Percentiles rank a stretch among this genome's conserved stretches.
Conservation (phyloP, 208 protist species). For the Leptomonas seymouri region DNA sequence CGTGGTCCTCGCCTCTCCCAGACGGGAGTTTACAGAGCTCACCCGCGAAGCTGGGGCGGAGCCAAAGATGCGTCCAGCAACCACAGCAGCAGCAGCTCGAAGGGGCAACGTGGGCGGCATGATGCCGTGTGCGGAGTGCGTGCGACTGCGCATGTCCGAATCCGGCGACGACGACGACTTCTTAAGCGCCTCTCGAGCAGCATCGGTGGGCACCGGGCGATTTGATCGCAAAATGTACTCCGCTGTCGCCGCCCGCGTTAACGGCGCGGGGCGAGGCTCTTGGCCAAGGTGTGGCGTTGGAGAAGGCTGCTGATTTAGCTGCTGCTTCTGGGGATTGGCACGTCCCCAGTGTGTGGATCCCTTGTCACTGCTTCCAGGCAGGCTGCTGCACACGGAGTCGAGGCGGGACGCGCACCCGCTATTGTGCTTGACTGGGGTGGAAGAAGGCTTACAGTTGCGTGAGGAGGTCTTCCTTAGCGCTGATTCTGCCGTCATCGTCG, state of each 20-base stretch:
- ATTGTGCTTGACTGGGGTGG: not conserved
- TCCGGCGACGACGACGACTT: constrained; percentile 13
- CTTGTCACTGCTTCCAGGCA: constrained; percentile 18
- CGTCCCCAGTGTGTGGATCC: constrained; percentile 7
- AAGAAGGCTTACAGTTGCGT: not conserved
- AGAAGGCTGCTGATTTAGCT: constrained; percentile 12
- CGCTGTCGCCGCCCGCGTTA: constrained; percentile 6
- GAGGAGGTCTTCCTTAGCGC: not conserved
- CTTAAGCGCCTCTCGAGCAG: not conserved
- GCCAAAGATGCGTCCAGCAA: constrained; percentile 8
- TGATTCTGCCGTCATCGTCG: not conserved
- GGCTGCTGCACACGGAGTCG: constrained; percentile 23
- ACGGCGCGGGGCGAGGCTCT: not conserved
- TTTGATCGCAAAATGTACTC: constrained; percentile 7
- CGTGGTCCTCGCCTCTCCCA: constrained; percentile 9
- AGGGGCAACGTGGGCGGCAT: constrained; percentile 2
- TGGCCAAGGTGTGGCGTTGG: constrained; percentile 10
- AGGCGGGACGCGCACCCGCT: constrained; percentile 11
- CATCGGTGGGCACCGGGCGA: not conserved
- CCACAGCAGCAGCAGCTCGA: not conserved
- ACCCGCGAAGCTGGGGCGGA: constrained; percentile 36
- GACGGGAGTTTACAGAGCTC: constrained; percentile 39
- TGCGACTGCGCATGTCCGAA: constrained; percentile 13
- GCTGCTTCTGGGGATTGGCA: not conserved
- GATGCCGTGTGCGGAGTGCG: constrained; percentile 13